Evolutionary conservation across 2,329 filamentous ascomycete species (phyloP), one percentile per base, ranked within the genome.

Genomic region (Kalmusia sp.): DNA sequence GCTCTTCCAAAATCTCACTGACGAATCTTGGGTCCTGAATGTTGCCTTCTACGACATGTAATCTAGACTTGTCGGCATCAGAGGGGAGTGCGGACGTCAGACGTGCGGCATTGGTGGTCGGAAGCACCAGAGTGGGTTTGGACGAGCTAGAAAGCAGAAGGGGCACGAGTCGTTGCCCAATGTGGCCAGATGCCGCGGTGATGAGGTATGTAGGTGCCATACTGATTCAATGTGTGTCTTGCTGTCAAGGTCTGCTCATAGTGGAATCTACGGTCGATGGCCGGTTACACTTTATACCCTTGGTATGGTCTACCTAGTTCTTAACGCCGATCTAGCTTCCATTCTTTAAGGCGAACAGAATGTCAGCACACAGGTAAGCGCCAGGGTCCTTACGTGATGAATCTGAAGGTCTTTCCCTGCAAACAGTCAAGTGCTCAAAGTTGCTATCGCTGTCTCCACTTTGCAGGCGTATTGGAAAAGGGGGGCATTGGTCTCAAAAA

Each of bases 141-240:
- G 48, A 51, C n/a, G 48, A 38, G 8, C 35, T 28, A 14, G 28
- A 27, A 14, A 51, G 38, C 3, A 51, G 37, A 7, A 43, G 28
- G 3, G 48, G 37, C 15, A 51, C 30, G 15, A 51, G 37, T 4
- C 25, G 48, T n/a, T 27, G 19, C 21, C 48, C 48, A 15, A 51
- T 44, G 7, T 51, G 38, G 27, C 48, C 48, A 14, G 21, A 19
- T n/a, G 28, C 38, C 9, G 28, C 48, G 14, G 39, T 51, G 21
- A 51, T 35, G 38, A 51, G 48, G 39, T 49, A 49, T 9, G 47
- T 19, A 7, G 47, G 47, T 39, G 47, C 45, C 45, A 48, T 48
- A 19, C 3, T 31, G 19, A 39, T 24, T 39, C 11, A 12, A 4
- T 14, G 9, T 5, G 4, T 37, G 3, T 37, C n/a, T 39, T 39